Base-by-base conservation (phyloP, 2,329 filamentous ascomycete species). In the Tolypocladium tundrense region DNA sequence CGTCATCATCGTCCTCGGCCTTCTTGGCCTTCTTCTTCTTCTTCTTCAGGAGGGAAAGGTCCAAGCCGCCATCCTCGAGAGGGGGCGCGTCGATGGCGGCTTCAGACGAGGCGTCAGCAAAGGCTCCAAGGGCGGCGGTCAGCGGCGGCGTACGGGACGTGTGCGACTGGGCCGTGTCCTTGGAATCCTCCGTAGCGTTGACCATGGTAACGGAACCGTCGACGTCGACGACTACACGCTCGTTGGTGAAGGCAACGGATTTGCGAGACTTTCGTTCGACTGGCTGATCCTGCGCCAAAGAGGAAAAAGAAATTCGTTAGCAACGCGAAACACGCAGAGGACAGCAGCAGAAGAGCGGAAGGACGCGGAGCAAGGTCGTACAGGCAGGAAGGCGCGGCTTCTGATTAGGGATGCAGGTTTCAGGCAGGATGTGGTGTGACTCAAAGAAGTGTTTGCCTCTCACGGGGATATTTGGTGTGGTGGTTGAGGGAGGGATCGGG, bases 241-340 rank as follows among this genome's bases (percentile, higher is more conserved):
- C 90, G 75, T 94, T 89, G 72, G 88, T 92, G 75, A 97, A 97
- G 64, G 91, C 87, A 69, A 97, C 93, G 53, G 91, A 95, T 78
- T 97, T 96, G 77, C 92, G 88, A 69, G 88, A 85, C 75, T 89
- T 91, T 71, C 83, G 82, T 68, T 86, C 81, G 24, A 42, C 42
- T 66, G 72, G 57, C 52, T 63, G 65, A 35, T 64, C 62, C 63
- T 68, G 61, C 55, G 60, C 52, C 56, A 60, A 55, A 61, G 64
- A 59, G 54, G 59, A 55, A 63, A 57, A 57, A 59, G 50, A 54
- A 50, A 39, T 16, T 43, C 19, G 55, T 57, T n/a, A 57, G 43
- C 31, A 39, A 57, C 11, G 19, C 31, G 31, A 2, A 40, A 19
- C 7, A 14, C 39, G 19, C 16, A 11, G 19, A 51, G 19, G 13